Percentiles rank a stretch among this genome's conserved stretches.
These are phyloP conservation scores for Termitomyces sp. DNA, from an alignment of 768 basidiomycete genomes.

Conservation along the genomic window DNA sequence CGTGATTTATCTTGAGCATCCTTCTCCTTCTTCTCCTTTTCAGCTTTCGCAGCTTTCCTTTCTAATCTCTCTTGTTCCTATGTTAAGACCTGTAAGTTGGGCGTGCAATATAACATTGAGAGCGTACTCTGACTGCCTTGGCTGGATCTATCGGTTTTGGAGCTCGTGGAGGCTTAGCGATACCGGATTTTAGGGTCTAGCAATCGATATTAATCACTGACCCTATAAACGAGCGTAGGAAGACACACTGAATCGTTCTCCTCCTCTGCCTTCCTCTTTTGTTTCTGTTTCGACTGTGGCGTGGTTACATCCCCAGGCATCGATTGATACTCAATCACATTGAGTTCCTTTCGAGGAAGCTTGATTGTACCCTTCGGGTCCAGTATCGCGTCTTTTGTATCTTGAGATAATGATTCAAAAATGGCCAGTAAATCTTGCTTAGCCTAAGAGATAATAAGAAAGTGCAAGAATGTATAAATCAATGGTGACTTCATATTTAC, in stretches of 20 bases:
- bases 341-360: slow-evolving; percentile 27
- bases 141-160: slow-evolving; percentile 54
- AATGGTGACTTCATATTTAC: slow-evolving; percentile 28
- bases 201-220: neutral
- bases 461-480: neutral
- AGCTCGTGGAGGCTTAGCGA: slow-evolving; percentile 26
- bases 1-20: slow-evolving; percentile 69
- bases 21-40: slow-evolving; percentile 67
- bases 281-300: slow-evolving; percentile 26
- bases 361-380: slow-evolving; percentile 39
- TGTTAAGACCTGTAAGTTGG: neutral
- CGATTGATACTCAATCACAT: slow-evolving; percentile 19
- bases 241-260: slow-evolving; percentile 36
- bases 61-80: slow-evolving; percentile 68
- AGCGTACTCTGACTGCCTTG: slow-evolving; percentile 48
- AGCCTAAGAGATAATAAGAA: slow-evolving; percentile 37
- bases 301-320: slow-evolving; percentile 19
- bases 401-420: slow-evolving; percentile 53
- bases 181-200: slow-evolving; percentile 8
- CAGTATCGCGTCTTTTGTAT: slow-evolving; percentile 50
- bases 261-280: slow-evolving; percentile 25
- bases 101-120: neutral
- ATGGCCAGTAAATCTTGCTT: slow-evolving; percentile 46
- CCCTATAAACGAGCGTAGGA: neutral
- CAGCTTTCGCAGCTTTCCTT: slow-evolving; percentile 61